phyloP scores from a whole-genome alignment of 352 stramenopile species.

The Globisporangium alternatum region DNA sequence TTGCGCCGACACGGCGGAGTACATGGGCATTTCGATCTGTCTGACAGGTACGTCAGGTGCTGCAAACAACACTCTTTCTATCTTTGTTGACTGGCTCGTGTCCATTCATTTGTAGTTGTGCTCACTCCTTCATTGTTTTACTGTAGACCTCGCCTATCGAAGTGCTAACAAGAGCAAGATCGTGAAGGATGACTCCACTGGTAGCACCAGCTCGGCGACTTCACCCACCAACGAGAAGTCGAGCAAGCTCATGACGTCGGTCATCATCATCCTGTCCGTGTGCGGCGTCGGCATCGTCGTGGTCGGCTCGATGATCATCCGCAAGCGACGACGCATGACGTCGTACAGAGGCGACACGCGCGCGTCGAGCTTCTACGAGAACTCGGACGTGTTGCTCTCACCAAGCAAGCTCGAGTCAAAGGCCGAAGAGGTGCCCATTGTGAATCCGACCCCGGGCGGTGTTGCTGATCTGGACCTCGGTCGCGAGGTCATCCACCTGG shows the following conservation, averaged over 20 bases:
- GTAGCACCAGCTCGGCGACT: constrained; percentile 2
- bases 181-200: neutral
- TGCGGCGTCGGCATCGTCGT: constrained; percentile 15
- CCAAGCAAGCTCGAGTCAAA: constrained; percentile 16
- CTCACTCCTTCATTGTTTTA: neutral
- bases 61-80: neutral
- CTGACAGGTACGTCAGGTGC: constrained; percentile 16
- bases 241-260: constrained; percentile 18
- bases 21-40: constrained; percentile 21
- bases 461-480: constrained; percentile 51
- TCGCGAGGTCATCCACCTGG: constrained; percentile 37
- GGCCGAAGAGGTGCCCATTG: constrained; percentile 1
- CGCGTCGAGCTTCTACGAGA: constrained; percentile 18
- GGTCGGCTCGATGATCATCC: constrained; percentile 14
- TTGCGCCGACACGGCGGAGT: constrained; percentile 4
- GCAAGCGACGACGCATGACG: neutral
- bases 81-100: neutral
- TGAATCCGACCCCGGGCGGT: constrained; percentile 19
- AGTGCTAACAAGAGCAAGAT: neutral
- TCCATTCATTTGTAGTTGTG: neutral
- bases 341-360: constrained; percentile 16
- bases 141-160: constrained; percentile 4
- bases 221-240: neutral
- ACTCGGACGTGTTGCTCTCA: constrained; percentile 21
- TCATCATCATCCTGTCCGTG: constrained; percentile 11